Percentiles rank a stretch among this genome's conserved stretches.
Evolutionary conservation across 768 basidiomycete species (phyloP).

Genomic region (Grammothele lineata): DNA sequence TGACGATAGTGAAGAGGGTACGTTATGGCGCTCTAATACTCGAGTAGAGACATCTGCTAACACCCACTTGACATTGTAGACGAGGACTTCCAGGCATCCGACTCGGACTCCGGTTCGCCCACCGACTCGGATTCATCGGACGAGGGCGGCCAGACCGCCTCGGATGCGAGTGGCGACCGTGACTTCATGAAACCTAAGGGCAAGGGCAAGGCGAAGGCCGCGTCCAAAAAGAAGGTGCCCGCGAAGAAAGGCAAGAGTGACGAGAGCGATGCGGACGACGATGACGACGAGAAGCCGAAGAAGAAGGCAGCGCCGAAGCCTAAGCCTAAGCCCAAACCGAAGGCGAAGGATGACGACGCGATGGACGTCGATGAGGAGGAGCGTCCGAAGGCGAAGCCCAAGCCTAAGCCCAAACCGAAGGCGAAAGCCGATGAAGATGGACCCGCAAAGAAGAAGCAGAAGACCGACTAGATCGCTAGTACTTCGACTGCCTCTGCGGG

Average conservation of each 20-base stretch:
- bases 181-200: slow-evolving; percentile 45
- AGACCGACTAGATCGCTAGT: slow-evolving; percentile 45
- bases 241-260: slow-evolving; percentile 22
- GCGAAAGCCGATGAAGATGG: slow-evolving; percentile 39
- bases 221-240: slow-evolving; percentile 33
- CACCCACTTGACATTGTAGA: slow-evolving; percentile 43
- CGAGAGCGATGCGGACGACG: slow-evolving; percentile 31
- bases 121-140: slow-evolving; percentile 63
- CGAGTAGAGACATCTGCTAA: too few relatives aligned
- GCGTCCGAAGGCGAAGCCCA: slow-evolving; percentile 38
- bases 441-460: slow-evolving; percentile 75
- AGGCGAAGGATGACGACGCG: slow-evolving; percentile 34
- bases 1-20: slow-evolving; percentile 76
- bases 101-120: slow-evolving; percentile 85
- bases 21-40: slow-evolving; percentile 7
- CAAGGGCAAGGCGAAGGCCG: slow-evolving; percentile 21
- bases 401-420: slow-evolving; percentile 41
- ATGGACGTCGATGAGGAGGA: slow-evolving; percentile 36
- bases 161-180: slow-evolving; percentile 79
- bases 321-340: slow-evolving; percentile 47
- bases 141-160: slow-evolving; percentile 75
- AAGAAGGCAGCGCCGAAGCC: slow-evolving; percentile 36
- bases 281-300: slow-evolving; percentile 44
- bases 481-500: too few relatives aligned
- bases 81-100: slow-evolving; percentile 88